Base-by-base conservation (phyloP, 2,329 filamentous ascomycete species). In the Aspergillus ochraceus region DNA sequence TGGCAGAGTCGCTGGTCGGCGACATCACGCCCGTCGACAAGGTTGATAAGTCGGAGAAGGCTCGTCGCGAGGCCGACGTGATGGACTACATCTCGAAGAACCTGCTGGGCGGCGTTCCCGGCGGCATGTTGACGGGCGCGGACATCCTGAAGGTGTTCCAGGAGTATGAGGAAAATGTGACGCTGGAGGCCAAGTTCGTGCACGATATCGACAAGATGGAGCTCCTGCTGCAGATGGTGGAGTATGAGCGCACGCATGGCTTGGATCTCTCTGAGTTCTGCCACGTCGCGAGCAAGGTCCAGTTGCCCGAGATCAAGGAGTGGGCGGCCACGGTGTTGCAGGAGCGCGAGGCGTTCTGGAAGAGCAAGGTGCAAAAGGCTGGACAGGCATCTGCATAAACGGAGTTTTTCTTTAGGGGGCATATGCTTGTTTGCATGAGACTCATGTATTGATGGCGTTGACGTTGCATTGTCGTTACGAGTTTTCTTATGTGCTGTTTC, bases 181-280 rank as follows among this genome's bases (percentile, higher is more conserved):
- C 95, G 9, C 79, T 88, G 14, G 94, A 99, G 74, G 91, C 90
- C 67, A 83, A 88, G 62, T 98, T 94, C 64, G 95, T 99, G 49
- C 95, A 99, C 75, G 95, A 99, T 74, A 86, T 99, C 60, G 95
- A 99, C 79, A 98, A 98, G 87, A 88, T 99, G 76, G 95, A 99
- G 80, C 81, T 99, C 65, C 79, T 99, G 62, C 80, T 96, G 71
- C 95, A 99, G 80, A 97, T 97, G 90, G 81, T 96, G 30, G 95
- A 99, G 77, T 99, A 99, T 72, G 95, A 99, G 84, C 88, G 90
- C 69, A 79, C 83, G 12, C 82, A 86, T 53, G 78, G 87, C 64
- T 75, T 92, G 45, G 92, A 98, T 74, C 79, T 99, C 54, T 86
- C 89, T 55, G 95, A 99, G 79, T 98, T 99, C 68, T 85, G 87